phyloP scores from a whole-genome alignment of 768 basidiomycete genomes.

The Panaeolus papilionaceus region DNA sequence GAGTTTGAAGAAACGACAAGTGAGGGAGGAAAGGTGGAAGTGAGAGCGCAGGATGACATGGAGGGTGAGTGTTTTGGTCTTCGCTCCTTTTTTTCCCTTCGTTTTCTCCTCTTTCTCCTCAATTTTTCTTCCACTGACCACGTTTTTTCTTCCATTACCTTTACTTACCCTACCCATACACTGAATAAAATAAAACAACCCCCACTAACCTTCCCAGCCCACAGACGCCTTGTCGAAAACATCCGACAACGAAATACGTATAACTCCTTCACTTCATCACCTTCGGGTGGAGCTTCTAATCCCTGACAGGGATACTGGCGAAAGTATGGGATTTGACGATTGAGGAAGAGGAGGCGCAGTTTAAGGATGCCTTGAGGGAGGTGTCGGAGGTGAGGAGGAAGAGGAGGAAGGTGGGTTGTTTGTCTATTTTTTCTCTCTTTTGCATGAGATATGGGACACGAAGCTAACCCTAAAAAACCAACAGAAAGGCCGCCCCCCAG shows the following conservation, averaged over 20 bases:
- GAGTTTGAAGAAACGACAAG: background rate
- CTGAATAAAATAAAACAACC: constrained; percentile 3
- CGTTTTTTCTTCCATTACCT: too few species aligned
- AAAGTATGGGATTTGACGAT: constrained; percentile 26
- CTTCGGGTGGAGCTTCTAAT: constrained; percentile 20
- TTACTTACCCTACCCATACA: background rate
- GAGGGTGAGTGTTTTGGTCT: too few species aligned
- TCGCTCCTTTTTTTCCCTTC: background rate
- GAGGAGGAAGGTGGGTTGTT: constrained; percentile 55
- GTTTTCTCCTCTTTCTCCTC: background rate
- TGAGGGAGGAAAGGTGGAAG: background rate
- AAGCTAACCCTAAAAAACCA: too few species aligned
- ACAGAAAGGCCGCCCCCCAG: constrained; percentile 51
- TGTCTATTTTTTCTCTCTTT: too few species aligned
- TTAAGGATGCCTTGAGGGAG: constrained; percentile 76
- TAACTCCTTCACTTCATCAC: too few species aligned
- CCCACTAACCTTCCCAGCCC: constrained; percentile 31
- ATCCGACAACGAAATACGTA: too few species aligned
- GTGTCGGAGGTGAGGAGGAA: constrained; percentile 75
- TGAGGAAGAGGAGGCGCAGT: constrained; percentile 70
- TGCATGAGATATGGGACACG: too few species aligned
- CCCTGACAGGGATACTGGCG: constrained; percentile 26
- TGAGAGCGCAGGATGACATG: too few species aligned
- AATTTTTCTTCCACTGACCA: too few species aligned
- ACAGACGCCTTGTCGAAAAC: constrained; percentile 41